phyloP scores from a whole-genome alignment of 148 eudicot species.

The Rhododendron kiyosumense region DNA sequence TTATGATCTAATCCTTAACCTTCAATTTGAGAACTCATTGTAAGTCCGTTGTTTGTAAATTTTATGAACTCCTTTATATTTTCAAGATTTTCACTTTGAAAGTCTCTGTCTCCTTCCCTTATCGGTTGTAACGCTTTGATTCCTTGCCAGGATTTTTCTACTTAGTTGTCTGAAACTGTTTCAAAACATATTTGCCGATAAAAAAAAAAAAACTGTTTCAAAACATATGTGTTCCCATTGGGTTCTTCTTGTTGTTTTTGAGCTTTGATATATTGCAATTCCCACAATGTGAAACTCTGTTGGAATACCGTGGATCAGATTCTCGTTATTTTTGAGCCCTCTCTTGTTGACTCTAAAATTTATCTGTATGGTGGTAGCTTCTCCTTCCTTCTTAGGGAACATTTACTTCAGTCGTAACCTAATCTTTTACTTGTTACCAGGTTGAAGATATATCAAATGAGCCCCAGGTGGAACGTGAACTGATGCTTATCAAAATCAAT shows the following conservation, averaged over 20 bases:
- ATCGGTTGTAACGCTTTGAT: background rate
- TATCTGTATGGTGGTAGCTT: background rate
- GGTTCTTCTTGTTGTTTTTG: background rate
- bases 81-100: background rate
- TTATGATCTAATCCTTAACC: background rate
- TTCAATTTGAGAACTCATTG: background rate
- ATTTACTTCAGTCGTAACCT: background rate
- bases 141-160: background rate
- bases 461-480: constrained; percentile 65
- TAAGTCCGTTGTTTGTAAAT: background rate
- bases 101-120: too few species aligned
- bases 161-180: background rate
- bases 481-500: constrained; percentile 59
- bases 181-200: background rate
- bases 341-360: background rate
- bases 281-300: background rate
- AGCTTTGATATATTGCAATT: background rate
- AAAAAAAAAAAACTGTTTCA: background rate
- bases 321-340: background rate
- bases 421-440: constrained; percentile 21
- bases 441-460: constrained; percentile 64
- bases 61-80: background rate
- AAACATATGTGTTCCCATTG: background rate
- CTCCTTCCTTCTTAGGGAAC: background rate
- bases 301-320: background rate